Evolutionary conservation across 192 early-diverging fungal species (phyloP), one percentile per base, ranked within the genome.

Genomic region (Ambispora gerdemannii): DNA sequence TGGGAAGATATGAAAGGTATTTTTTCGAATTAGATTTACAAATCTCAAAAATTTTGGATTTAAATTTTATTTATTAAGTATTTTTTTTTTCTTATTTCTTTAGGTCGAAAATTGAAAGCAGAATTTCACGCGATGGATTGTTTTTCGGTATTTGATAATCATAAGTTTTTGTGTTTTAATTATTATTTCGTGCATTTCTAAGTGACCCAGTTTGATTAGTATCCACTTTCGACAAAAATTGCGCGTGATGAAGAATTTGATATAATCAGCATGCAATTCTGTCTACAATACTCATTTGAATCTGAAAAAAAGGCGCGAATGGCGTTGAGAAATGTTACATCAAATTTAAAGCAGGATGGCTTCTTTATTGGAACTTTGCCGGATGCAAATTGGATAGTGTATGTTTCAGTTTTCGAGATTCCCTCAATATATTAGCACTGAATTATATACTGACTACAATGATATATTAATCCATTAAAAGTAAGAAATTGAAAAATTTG

Each of bases 221-320:
- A 10, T 60, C 20, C 33, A 0, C 19, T 27, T 33, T 56, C 53
- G 2, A 55, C 30, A 17, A 62, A 17, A 36, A 60, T 51, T 49
- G 22, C 87, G 2, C 64, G 75, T 2, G 75, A 87, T 36, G 67
- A 78, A 33, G 64, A 70, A 20, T 92, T 94, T 58, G 91, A 97
- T 73, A 81, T 95, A 28, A 92, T 96, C n/a, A 93, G 90, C 43
- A 90, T 92, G 76, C 97, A 99, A 72, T 99, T 99, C 75, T 96
- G 94, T 71, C 75, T 98, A 52, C 97, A 98, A 77, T 99, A 99
- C 77, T 90, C 93, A 0, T 98, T 96, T 71, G 92, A 94, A 66
- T 82, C 85, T 3, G 95, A 98, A 77, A 52, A 71, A 22, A 93
- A 90, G 73, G 94, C 89, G 0, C 79, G 90, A 6, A 86, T 85